These are phyloP conservation scores for Bocquillonia castaneifolia DNA, from an alignment of 441 rosid species.

Conservation along the genomic window DNA sequence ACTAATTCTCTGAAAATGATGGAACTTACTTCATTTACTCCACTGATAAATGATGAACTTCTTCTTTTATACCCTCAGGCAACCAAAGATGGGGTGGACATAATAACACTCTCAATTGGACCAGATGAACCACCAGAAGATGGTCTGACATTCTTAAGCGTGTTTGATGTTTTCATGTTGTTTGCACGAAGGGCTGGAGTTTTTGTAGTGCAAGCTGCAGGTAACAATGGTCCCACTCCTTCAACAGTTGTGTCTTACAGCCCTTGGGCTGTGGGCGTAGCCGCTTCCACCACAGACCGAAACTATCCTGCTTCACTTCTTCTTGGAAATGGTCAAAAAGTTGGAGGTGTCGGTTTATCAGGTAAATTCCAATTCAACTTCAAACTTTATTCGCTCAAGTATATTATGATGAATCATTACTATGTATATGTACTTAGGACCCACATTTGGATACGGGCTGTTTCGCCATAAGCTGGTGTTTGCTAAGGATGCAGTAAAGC, in stretches of 20 bases:
- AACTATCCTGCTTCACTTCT: constrained; percentile 50
- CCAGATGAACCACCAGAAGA: constrained; percentile 86
- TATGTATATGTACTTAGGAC: too few relatives aligned
- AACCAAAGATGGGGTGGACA: constrained; percentile 83
- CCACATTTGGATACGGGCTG: constrained; percentile 52
- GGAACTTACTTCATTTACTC: neutral
- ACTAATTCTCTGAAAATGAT: neutral
- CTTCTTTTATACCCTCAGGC: constrained; percentile 44
- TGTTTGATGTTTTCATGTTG: constrained; percentile 72
- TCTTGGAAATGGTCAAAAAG: constrained; percentile 65
- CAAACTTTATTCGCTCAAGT: too few relatives aligned
- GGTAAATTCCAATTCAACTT: constrained; percentile 29
- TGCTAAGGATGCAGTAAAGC: constrained; percentile 61
- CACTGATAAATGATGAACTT: neutral
- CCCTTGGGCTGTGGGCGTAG: constrained; percentile 89
- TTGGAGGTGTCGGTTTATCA: constrained; percentile 80
- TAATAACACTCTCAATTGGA: constrained; percentile 75
- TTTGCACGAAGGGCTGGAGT: constrained; percentile 77
- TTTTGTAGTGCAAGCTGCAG: constrained; percentile 93
- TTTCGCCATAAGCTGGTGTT: constrained; percentile 47
- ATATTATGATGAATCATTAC: too few relatives aligned
- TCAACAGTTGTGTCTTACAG: constrained; percentile 82
- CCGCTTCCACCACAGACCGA: constrained; percentile 79
- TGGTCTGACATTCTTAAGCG: constrained; percentile 75
- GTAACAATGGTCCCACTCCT: constrained; percentile 81